Evolutionary conservation across 352 stramenopile genomes (phyloP).

Genomic region (Globisporangium solare): DNA sequence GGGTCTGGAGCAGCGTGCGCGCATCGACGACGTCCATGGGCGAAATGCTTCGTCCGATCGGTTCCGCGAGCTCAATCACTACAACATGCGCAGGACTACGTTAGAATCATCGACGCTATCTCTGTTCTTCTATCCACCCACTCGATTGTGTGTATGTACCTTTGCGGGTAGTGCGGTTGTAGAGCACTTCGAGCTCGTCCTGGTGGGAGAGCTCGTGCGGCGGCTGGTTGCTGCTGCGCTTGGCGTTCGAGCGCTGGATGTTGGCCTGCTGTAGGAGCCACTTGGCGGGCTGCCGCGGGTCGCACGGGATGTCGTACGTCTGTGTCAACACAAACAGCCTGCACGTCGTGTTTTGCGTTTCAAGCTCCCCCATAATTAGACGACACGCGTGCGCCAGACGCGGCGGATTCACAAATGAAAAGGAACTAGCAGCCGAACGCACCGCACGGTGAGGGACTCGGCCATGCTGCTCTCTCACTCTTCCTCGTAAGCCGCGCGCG

Average conservation of each 20-base stretch:
- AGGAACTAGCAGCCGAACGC: background rate
- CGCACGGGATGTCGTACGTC: conserved; percentile 82
- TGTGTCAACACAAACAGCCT: conserved; percentile 76
- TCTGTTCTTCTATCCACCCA: too few relatives aligned
- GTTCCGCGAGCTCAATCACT: conserved; percentile 68
- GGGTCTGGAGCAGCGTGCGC: conserved; percentile 58
- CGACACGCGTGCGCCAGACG: background rate
- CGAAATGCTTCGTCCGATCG: conserved; percentile 55
- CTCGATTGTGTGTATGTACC: conserved; percentile 10
- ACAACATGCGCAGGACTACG: too few relatives aligned
- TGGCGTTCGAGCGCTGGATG: conserved; percentile 61
- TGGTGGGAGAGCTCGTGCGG: conserved; percentile 17
- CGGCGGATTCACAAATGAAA: background rate
- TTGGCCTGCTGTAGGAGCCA: conserved; percentile 75
- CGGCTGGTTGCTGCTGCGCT: conserved; percentile 14
- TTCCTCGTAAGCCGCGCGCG: too few relatives aligned
- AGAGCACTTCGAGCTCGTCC: conserved; percentile 77
- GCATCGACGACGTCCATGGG: conserved; percentile 81
- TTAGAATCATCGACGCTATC: too few relatives aligned
- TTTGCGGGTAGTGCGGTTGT: conserved; percentile 63
- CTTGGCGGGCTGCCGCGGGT: conserved; percentile 61
- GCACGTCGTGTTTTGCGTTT: background rate
- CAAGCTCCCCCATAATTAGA: background rate
- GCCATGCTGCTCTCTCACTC: conserved; percentile 9
- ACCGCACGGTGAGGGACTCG: conserved; percentile 17